Evolutionary conservation across 2,329 filamentous ascomycete genomes (phyloP).

Genomic region (Westerdykella aurantiaca): DNA sequence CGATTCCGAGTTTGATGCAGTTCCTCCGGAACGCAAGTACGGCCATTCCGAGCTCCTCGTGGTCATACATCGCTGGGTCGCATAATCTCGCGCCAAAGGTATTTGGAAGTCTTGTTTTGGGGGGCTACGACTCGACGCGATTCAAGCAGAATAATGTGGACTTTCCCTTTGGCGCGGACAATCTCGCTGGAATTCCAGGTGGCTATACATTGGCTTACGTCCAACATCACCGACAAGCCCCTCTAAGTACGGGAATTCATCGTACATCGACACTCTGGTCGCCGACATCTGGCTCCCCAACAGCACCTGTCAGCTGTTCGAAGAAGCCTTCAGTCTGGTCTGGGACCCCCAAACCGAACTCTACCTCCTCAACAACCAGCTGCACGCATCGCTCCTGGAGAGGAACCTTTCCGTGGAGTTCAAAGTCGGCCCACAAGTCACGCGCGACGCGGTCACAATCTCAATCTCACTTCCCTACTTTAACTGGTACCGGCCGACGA

Average conservation of each 20-base stretch:
- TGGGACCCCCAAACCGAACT: constrained; percentile 32
- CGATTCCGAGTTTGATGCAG: constrained; percentile 26
- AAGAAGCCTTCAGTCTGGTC: constrained; percentile 33
- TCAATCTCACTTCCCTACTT: constrained; percentile 30
- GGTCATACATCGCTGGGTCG: constrained; percentile 40
- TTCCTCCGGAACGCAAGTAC: constrained; percentile 21
- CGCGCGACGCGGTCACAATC: constrained; percentile 25
- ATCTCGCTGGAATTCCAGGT: constrained; percentile 22
- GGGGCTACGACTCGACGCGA: constrained; percentile 35
- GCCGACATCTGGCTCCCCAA: constrained; percentile 39
- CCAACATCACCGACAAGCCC: constrained; percentile 14
- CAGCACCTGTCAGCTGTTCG: constrained; percentile 30
- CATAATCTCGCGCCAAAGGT: constrained; percentile 22
- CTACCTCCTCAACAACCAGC: constrained; percentile 36
- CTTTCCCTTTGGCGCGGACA: constrained; percentile 23
- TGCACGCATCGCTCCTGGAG: constrained; percentile 24
- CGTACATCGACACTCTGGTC: constrained; percentile 35
- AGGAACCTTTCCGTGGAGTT: constrained; percentile 32
- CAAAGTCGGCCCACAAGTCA: constrained; percentile 21
- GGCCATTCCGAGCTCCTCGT: constrained; percentile 35
- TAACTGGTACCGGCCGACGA: constrained; percentile 34
- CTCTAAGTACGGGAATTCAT: constrained; percentile 18
- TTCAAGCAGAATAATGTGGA: constrained; percentile 23
- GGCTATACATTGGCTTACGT: constrained; percentile 19
- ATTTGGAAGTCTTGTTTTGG: constrained; percentile 33